A percentile compares a stretch with the other conserved stretches of the same genome.
Evolutionary conservation across 352 stramenopile species (phyloP).

Genomic region (Pythium monospermum): DNA sequence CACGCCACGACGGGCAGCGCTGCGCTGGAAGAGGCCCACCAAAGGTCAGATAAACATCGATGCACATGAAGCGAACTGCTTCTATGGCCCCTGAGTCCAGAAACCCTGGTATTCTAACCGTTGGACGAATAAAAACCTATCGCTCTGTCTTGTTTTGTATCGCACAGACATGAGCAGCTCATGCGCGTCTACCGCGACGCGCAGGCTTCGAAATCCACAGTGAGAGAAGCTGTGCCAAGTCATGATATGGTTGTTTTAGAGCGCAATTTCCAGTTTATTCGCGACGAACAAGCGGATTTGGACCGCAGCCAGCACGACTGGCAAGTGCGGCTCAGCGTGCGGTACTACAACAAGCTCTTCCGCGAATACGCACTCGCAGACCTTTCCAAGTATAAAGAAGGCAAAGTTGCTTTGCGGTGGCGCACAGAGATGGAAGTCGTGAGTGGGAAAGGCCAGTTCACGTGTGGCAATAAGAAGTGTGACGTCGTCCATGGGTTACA

Average conservation of each 20-base stretch:
- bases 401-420: constrained; percentile 72
- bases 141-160: not conserved
- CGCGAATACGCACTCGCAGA: constrained; percentile 80
- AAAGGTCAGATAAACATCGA: not conserved
- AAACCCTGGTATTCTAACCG: too few relatives aligned
- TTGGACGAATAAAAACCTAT: too few relatives aligned
- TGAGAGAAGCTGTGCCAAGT: constrained; percentile 15
- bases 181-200: constrained; percentile 36
- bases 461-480: constrained; percentile 74
- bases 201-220: constrained; percentile 1
- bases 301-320: constrained; percentile 49
- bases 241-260: constrained; percentile 41
- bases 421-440: constrained; percentile 74
- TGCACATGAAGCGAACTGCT: not conserved
- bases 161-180: constrained; percentile 43
- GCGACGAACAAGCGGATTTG: constrained; percentile 60
- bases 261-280: constrained; percentile 71
- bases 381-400: constrained; percentile 54
- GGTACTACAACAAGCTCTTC: constrained; percentile 83
- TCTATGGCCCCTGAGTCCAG: too few relatives aligned
- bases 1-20: not conserved
- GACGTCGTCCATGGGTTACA: constrained; percentile 33
- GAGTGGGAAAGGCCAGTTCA: constrained; percentile 73
- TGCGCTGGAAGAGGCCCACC: not conserved
- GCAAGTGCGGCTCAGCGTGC: constrained; percentile 71